These are phyloP conservation scores for Echinosophora koreensis DNA, from an alignment of 306 rosid species.

Conservation along the genomic window DNA sequence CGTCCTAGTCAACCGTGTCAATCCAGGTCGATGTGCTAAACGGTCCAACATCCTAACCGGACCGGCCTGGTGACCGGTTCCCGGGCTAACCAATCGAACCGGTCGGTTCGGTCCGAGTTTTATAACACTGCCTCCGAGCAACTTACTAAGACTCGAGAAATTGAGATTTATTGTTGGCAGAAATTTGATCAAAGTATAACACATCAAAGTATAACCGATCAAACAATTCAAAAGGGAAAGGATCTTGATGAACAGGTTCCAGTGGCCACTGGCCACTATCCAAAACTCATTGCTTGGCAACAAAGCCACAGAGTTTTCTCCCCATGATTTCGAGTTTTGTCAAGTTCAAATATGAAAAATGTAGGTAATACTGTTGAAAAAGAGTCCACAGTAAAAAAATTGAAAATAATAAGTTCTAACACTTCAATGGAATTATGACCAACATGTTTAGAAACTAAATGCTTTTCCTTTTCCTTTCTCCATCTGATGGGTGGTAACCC, in stretches of 20 bases:
- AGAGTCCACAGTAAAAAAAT: conserved; percentile 5
- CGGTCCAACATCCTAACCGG: too few relatives aligned
- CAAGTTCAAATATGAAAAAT: background rate
- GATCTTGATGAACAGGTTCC: background rate
- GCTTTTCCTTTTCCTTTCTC: background rate
- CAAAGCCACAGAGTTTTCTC: background rate
- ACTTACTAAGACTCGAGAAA: conserved; percentile 12
- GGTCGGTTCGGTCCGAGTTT: too few relatives aligned
- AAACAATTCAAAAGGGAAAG: background rate
- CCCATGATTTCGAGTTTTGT: conserved; percentile 9
- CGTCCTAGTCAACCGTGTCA: too few relatives aligned
- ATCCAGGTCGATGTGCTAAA: too few relatives aligned
- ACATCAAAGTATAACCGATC: background rate
- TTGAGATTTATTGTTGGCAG: too few relatives aligned
- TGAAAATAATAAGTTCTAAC: too few relatives aligned
- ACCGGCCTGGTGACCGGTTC: too few relatives aligned
- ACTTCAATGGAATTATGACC: too few relatives aligned
- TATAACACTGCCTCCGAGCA: background rate
- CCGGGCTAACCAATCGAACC: too few relatives aligned
- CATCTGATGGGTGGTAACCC: conserved; percentile 7
- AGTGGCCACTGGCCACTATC: background rate
- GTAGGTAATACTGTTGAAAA: background rate
- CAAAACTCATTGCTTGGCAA: background rate
- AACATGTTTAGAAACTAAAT: background rate
- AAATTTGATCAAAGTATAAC: too few relatives aligned